A percentile compares a stretch with the other conserved stretches of the same genome.
These are phyloP conservation scores for Ambrosia trifida DNA, from an alignment of 129 eudicot species.

Conservation along the genomic window DNA sequence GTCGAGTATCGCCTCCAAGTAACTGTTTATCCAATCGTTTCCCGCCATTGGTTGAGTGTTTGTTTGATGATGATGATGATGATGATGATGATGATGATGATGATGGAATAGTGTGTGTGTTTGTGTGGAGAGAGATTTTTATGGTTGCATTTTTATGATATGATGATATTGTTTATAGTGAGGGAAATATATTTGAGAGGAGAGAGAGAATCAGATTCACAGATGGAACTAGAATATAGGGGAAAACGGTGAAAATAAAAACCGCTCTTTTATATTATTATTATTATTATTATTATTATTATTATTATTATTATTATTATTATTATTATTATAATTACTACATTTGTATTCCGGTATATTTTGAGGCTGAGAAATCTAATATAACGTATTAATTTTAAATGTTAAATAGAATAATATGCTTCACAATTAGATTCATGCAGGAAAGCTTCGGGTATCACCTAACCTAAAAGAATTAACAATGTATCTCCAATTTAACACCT, in stretches of 20 bases:
- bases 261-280: background rate
- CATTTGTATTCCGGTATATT: too few relatives aligned
- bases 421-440: too few relatives aligned
- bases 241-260: background rate
- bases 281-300: too few relatives aligned
- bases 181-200: slow-evolving; percentile 10
- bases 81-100: background rate
- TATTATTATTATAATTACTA: too few relatives aligned
- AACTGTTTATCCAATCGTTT: slow-evolving; percentile 99
- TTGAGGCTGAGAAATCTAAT: too few relatives aligned
- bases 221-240: slow-evolving; percentile 33
- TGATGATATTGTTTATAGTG: background rate
- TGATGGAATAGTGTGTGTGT: slow-evolving; percentile 19
- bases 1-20: slow-evolving; percentile 92
- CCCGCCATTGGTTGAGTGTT: slow-evolving; percentile 65
- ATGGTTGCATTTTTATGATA: slow-evolving; percentile 14
- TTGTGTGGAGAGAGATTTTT: slow-evolving; percentile 22
- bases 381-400: too few relatives aligned
- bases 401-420: too few relatives aligned
- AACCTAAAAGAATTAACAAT: too few relatives aligned
- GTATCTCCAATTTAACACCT: too few relatives aligned
- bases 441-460: too few relatives aligned
- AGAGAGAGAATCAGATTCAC: slow-evolving; percentile 30
- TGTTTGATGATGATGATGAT: background rate
- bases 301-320: too few relatives aligned